phyloP scores from a whole-genome alignment of 176 grass and related monocot genomes.

The Thalia dealbata region DNA sequence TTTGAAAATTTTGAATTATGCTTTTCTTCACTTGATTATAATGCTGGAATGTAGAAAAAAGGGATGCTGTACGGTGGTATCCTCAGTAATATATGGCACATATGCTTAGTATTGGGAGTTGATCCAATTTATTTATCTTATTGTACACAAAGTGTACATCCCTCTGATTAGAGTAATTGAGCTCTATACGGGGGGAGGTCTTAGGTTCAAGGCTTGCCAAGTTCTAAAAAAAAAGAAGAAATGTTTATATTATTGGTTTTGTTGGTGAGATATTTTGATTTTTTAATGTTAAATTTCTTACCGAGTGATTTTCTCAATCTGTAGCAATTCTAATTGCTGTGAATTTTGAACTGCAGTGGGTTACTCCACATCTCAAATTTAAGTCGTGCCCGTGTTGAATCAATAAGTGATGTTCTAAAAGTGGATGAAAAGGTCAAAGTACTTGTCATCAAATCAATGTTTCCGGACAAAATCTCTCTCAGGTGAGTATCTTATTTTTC shows the following conservation, averaged over 20 bases:
- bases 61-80: too few species aligned
- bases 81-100: too few species aligned
- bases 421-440: constrained; percentile 75
- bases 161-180: too few species aligned
- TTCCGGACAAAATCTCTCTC: constrained; percentile 72
- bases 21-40: background rate
- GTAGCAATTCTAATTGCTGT: background rate
- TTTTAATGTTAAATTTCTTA: too few species aligned
- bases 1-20: too few species aligned
- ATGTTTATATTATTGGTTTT: too few species aligned
- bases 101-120: too few species aligned
- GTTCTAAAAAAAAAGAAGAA: too few species aligned
- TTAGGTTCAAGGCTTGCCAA: too few species aligned
- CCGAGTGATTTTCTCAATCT: background rate
- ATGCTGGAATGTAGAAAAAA: background rate
- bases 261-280: too few species aligned
- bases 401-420: constrained; percentile 64
- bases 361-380: constrained; percentile 90
- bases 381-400: constrained; percentile 34
- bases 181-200: too few species aligned
- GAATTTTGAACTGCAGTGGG: constrained; percentile 36
- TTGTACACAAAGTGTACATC: too few species aligned
- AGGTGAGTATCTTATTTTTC: constrained; percentile 33
- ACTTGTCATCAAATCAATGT: constrained; percentile 74
- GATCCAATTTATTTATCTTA: background rate